Percentiles rank a stretch among this genome's conserved stretches.
phyloP scores from a whole-genome alignment of 179 eudicot species.

The Camellia oleifera region DNA sequence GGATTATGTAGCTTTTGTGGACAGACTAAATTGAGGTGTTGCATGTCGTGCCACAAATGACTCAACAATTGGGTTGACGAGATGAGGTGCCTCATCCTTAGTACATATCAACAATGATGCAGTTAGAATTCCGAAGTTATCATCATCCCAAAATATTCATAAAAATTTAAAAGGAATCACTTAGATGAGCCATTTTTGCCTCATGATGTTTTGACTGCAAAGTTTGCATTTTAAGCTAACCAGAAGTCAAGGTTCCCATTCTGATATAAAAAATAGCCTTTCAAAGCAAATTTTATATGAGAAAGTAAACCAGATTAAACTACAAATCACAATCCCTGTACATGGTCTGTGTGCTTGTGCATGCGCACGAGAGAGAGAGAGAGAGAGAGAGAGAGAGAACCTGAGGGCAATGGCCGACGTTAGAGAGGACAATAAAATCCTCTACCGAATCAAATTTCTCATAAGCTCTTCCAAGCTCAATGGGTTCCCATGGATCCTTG shows the following conservation, averaged over 20 bases:
- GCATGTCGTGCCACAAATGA: slow-evolving; percentile 87
- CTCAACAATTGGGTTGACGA: slow-evolving; percentile 79
- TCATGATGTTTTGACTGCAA: background rate
- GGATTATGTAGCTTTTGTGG: slow-evolving; percentile 8
- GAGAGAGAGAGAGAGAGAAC: slow-evolving; percentile 35
- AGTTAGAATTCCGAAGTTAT: background rate
- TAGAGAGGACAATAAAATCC: slow-evolving; percentile 78
- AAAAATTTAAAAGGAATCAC: background rate
- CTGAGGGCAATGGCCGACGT: slow-evolving; percentile 99
- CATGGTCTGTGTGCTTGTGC: background rate
- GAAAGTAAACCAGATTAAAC: background rate
- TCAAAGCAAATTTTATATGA: background rate
- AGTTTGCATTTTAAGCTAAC: background rate
- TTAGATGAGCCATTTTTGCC: background rate
- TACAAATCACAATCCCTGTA: background rate
- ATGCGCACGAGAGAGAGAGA: background rate
- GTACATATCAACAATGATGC: slow-evolving; percentile 12
- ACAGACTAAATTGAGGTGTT: slow-evolving; percentile 20
- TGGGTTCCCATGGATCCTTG: slow-evolving; percentile 99
- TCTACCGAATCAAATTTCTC: slow-evolving; percentile 67
- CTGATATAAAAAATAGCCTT: background rate
- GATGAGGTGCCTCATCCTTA: slow-evolving; percentile 97
- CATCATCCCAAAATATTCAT: background rate
- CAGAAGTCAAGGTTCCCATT: background rate
- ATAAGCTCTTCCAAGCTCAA: slow-evolving; percentile 84